Evolutionary conservation across 257 asterid genomes (phyloP).

Genomic region (Cinchona pubescens): DNA sequence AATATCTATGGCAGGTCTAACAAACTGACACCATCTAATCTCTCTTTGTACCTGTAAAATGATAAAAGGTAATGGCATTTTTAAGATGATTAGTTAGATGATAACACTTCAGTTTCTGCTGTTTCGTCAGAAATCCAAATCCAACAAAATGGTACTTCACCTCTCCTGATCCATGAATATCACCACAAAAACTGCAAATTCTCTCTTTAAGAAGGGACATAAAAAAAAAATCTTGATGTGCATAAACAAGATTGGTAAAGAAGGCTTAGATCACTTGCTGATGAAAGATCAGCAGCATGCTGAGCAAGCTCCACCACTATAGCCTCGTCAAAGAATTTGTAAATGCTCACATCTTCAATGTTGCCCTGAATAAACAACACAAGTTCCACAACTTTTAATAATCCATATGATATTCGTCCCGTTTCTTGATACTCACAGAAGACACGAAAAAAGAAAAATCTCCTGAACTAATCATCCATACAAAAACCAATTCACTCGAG

Average conservation of each 20-base stretch:
- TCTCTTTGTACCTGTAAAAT: too few species aligned
- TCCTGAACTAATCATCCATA: too few species aligned
- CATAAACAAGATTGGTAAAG: neutral
- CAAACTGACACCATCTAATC: too few species aligned
- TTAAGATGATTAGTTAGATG: too few species aligned
- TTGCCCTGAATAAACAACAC: constrained; percentile 58
- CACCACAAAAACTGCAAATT: neutral
- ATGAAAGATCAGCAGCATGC: constrained; percentile 88
- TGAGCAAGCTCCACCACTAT: constrained; percentile 95
- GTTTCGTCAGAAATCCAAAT: neutral
- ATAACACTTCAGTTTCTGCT: too few species aligned
- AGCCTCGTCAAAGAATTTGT: constrained; percentile 91
- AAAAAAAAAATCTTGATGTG: neutral
- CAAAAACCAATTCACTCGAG: too few species aligned
- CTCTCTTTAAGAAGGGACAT: neutral
- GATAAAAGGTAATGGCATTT: too few species aligned
- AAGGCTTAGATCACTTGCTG: constrained; percentile 53
- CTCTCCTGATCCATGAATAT: neutral
- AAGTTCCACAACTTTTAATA: neutral
- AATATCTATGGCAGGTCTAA: too few species aligned
- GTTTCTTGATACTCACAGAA: neutral
- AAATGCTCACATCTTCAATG: constrained; percentile 91
- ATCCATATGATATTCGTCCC: neutral
- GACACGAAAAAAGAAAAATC: too few species aligned
- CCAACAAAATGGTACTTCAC: neutral